Evolutionary conservation across 805 yeast genomes (phyloP), one percentile per base, ranked within the genome.

Genomic region (Starmerella ratchasimensis): DNA sequence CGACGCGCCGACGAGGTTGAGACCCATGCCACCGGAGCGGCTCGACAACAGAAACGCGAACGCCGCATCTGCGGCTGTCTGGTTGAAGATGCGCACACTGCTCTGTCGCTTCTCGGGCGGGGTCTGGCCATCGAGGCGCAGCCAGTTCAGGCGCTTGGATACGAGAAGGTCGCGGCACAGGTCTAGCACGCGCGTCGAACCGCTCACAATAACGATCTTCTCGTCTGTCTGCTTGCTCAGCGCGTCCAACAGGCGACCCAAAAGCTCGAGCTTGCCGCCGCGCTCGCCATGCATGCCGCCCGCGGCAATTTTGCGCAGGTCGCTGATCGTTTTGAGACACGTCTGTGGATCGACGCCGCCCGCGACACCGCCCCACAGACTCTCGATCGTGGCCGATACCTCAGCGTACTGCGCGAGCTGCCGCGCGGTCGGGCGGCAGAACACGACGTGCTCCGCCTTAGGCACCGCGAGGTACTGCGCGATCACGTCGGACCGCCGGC

Each of bases 1-100:
- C 0, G 93, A 81, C 0, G 93, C 98, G 0, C 97, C 98, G 24
- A 81, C 69, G 24, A 90, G 62, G 52, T 90, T 90, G 29, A 90
- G 63, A 0, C 98, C 98, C 42, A 80, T 76, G 0, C 98, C 98
- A 3, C 98, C 98, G 3, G 94, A 76, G 55, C 84, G 82, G 0
- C 95, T 79, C 3, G 94, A 81, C 10, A 90, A 58, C 10, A 90
- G 58, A 47, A 90, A 83, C 0, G 76, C 77, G 52, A 79, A 72
- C 3, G 63, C 56, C 13, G 49, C 42, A 24, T 55, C 55, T 7
- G 49, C 47, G 2, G 63, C 53, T 0, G 65, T 42, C 16, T 56
- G 65, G 53, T 86, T 86, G 58, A 88, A 88, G 10, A 68, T 59
- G 13, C 67, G 68, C 1, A 90, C 93, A 14, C 80, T 60, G 3